These are phyloP conservation scores for Handroanthus guayacan DNA, from an alignment of 257 asterid species.

Conservation along the genomic window DNA sequence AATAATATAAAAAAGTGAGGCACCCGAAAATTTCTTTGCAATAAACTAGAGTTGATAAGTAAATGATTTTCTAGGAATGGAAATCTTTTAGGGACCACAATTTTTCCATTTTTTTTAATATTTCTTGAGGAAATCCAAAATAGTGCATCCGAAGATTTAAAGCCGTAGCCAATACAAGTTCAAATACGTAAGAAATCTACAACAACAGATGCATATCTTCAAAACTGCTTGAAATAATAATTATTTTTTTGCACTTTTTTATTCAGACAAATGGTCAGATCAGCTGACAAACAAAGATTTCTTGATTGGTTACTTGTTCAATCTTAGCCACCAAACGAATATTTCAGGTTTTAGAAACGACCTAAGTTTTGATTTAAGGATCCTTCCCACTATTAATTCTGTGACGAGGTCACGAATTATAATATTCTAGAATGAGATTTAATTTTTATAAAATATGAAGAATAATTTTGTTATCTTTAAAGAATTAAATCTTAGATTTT, in stretches of 20 bases:
- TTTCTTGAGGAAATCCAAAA: slow-evolving; percentile 29
- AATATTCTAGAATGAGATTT: too few relatives aligned
- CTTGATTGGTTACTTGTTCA: slow-evolving; percentile 28
- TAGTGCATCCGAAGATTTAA: slow-evolving; percentile 26
- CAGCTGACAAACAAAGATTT: slow-evolving; percentile 42
- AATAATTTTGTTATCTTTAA: too few relatives aligned
- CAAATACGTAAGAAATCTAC: slow-evolving; percentile 53
- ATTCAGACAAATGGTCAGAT: slow-evolving; percentile 32
- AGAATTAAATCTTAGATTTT: too few relatives aligned
- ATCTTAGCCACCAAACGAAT: slow-evolving; percentile 35
- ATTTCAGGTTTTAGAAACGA: not conserved
- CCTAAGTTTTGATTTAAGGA: slow-evolving; percentile 4
- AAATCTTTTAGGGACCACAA: slow-evolving; percentile 55
- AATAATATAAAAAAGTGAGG: not conserved
- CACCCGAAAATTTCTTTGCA: slow-evolving; percentile 10
- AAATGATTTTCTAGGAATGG: slow-evolving; percentile 44
- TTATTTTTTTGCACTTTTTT: slow-evolving; percentile 1
- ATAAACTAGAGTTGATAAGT: slow-evolving; percentile 17
- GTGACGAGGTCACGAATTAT: too few relatives aligned
- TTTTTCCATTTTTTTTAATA: not conserved
- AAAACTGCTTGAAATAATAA: slow-evolving; percentile 24
- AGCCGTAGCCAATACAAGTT: slow-evolving; percentile 27
- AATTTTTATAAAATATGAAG: too few relatives aligned
- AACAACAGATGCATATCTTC: slow-evolving; percentile 44
- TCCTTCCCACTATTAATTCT: slow-evolving; percentile 6